phyloP scores from a whole-genome alignment of 768 basidiomycete genomes.

The Cyclocybe cylindracea region DNA sequence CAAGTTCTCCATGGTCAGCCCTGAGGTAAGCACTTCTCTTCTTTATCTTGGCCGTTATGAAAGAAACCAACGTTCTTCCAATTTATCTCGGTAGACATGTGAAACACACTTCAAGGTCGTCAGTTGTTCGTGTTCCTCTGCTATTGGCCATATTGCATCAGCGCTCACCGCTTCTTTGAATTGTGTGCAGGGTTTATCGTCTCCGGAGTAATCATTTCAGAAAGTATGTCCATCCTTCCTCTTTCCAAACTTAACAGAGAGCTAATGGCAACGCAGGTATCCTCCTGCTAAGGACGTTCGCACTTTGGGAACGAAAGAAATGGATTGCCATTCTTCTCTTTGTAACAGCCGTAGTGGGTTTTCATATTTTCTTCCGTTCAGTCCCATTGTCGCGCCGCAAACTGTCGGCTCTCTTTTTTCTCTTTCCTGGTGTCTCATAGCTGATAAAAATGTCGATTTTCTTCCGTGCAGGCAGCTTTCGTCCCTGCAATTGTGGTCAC shows the following conservation, averaged over 20 bases:
- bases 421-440: no score
- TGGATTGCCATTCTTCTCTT: constrained; percentile 28
- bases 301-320: constrained; percentile 39
- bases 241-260: not conserved
- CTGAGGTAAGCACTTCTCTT: constrained; percentile 7
- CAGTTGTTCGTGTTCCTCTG: constrained; percentile 21
- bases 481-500: constrained; percentile 27
- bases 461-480: constrained; percentile 21
- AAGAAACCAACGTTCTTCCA: not conserved
- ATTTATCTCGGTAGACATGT: constrained; percentile 15
- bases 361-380: not conserved
- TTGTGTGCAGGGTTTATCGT: constrained; percentile 26
- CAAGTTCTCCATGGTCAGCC: constrained; percentile 9
- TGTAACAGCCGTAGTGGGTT: constrained; percentile 14
- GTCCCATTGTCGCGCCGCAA: no score
- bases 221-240: constrained; percentile 21
- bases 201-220: constrained; percentile 34
- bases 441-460: not conserved
- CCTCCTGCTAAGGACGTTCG: constrained; percentile 41
- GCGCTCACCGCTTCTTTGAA: not conserved
- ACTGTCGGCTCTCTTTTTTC: no score
- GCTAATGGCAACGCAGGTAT: constrained; percentile 22
- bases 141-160: not conserved
- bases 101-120: constrained; percentile 23
- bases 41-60: not conserved